phyloP scores from a whole-genome alignment of 495 filamentous ascomycete species.

The Poronia punctata region DNA sequence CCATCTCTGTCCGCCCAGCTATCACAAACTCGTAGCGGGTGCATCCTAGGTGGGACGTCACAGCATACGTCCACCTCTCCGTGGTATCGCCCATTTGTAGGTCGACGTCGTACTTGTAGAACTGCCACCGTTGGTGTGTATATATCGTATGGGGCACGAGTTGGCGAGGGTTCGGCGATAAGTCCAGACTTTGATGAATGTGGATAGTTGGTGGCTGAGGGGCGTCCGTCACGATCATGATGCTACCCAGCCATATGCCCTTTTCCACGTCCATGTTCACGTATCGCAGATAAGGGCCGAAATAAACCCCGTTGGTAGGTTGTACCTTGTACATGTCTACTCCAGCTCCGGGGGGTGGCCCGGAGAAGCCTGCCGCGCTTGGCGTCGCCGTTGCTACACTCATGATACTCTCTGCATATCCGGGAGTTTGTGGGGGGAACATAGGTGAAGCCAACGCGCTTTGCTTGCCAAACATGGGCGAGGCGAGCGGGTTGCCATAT shows the following conservation, averaged over 20 bases:
- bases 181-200: slow-evolving; percentile 82
- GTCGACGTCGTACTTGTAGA: slow-evolving; percentile 93
- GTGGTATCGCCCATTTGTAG: slow-evolving; percentile 81
- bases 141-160: slow-evolving; percentile 78
- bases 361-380: slow-evolving; percentile 62
- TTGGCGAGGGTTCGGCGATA: slow-evolving; percentile 89
- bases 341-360: slow-evolving; percentile 78
- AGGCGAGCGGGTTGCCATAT: slow-evolving; percentile 69
- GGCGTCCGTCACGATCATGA: slow-evolving; percentile 75
- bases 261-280: slow-evolving; percentile 95
- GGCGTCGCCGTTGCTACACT: slow-evolving; percentile 69
- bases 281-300: slow-evolving; percentile 91
- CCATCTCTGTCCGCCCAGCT: slow-evolving; percentile 79
- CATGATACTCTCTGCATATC: slow-evolving; percentile 69
- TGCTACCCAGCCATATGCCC: slow-evolving; percentile 77
- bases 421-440: slow-evolving; percentile 62
- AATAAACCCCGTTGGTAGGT: slow-evolving; percentile 96
- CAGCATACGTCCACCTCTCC: slow-evolving; percentile 96
- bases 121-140: slow-evolving; percentile 85
- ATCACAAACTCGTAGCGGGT: slow-evolving; percentile 98
- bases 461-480: slow-evolving; percentile 66
- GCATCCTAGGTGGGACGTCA: slow-evolving; percentile 93
- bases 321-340: slow-evolving; percentile 88
- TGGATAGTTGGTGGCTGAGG: slow-evolving; percentile 96
- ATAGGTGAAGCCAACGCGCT: slow-evolving; percentile 67